phyloP scores from a whole-genome alignment of 345 rosid species.

The Linum tenue region DNA sequence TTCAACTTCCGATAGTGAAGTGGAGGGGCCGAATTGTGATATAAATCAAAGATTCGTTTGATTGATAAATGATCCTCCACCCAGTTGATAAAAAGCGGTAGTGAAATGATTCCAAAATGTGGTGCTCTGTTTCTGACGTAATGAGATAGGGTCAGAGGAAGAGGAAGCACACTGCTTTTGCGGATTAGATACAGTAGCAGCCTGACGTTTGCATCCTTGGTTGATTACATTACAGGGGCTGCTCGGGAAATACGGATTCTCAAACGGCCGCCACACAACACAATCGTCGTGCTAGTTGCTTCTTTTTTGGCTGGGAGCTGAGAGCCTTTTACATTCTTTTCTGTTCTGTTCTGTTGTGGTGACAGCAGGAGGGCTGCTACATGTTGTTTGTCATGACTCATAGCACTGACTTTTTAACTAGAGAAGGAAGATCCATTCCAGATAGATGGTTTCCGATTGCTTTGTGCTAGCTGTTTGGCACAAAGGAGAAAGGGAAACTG shows the following conservation, averaged over 20 bases:
- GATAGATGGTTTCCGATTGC: not conserved
- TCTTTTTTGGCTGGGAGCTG: too few species aligned
- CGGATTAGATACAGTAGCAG: constrained; percentile 4
- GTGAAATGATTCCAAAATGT: too few species aligned
- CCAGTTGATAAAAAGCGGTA: too few species aligned
- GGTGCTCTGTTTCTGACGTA: too few species aligned
- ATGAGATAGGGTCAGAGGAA: too few species aligned
- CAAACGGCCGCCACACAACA: constrained; percentile 18
- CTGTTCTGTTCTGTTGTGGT: too few species aligned
- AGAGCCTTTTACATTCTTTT: too few species aligned
- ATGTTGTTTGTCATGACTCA: not conserved
- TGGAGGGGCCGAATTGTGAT: too few species aligned
- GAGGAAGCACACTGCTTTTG: not conserved
- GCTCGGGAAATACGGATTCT: constrained; percentile 51
- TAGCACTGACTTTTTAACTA: constrained; percentile 13
- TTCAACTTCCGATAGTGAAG: too few species aligned
- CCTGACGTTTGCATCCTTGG: not conserved
- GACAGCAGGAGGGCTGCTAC: too few species aligned
- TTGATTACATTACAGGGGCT: constrained; percentile 42
- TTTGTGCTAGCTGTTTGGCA: constrained; percentile 45
- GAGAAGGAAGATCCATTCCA: constrained; percentile 16
- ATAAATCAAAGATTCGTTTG: too few species aligned
- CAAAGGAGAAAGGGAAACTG: constrained; percentile 20
- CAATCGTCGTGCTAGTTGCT: constrained; percentile 8
- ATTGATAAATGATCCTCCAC: too few species aligned